Evolutionary conservation across 164 flowering plant genomes (phyloP).

Genomic region (Buxus sempervirens): DNA sequence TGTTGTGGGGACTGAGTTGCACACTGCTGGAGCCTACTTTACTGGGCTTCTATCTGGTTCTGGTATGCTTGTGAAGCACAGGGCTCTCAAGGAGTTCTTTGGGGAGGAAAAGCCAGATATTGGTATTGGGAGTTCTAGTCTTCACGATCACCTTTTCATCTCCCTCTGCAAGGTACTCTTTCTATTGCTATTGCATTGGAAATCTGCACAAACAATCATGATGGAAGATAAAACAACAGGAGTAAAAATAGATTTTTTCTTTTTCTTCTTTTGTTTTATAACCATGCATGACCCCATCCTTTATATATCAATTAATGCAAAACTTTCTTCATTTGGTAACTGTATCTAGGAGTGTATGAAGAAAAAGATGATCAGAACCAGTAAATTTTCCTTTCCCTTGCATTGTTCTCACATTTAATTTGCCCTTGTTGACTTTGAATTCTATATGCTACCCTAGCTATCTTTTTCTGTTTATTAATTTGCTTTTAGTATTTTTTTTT

Average conservation of each 20-base stretch:
- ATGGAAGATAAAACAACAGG: neutral
- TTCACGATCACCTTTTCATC: constrained; percentile 55
- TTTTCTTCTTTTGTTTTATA: too few relatives aligned
- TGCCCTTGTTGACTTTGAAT: neutral
- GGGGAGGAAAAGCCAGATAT: constrained; percentile 63
- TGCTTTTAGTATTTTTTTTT: neutral
- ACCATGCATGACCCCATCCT: neutral
- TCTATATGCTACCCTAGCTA: neutral
- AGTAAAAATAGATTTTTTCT: too few relatives aligned
- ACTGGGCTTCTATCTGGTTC: constrained; percentile 50
- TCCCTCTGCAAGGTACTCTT: constrained; percentile 74
- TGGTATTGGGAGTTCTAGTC: constrained; percentile 50
- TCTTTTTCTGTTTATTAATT: too few relatives aligned
- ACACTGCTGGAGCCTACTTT: constrained; percentile 34
- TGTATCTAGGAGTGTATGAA: neutral
- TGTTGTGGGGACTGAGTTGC: constrained; percentile 75
- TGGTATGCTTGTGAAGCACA: constrained; percentile 67
- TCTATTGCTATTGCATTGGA: neutral
- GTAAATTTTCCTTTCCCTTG: neutral
- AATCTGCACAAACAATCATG: neutral
- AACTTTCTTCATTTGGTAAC: neutral
- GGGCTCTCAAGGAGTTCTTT: constrained; percentile 51
- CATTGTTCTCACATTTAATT: neutral
- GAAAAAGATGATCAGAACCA: too few relatives aligned
- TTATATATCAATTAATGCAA: neutral